Conservation (phyloP, 1,284 basidiomycete genomes). For the Coniophora puteana region DNA sequence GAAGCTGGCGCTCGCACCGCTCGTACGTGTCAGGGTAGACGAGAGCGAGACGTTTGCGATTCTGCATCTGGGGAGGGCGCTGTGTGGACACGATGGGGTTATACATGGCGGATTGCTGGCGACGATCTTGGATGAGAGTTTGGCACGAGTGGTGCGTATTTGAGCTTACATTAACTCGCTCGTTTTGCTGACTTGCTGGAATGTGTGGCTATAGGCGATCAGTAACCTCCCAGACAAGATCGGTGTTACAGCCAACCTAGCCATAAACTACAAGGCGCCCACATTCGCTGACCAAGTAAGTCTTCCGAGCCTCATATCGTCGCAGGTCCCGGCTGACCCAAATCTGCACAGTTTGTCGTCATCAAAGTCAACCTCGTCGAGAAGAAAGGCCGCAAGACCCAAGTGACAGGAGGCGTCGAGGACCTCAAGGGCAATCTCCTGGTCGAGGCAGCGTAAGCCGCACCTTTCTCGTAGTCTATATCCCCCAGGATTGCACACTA, state of each 20-base stretch:
- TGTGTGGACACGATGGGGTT: conserved; percentile 94
- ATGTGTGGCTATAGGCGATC: conserved; percentile 54
- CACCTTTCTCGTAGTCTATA: conserved; percentile 3
- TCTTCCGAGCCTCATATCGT: neutral
- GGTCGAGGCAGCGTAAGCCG: conserved; percentile 72
- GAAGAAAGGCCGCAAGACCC: conserved; percentile 72
- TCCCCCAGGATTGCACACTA: conserved; percentile 1
- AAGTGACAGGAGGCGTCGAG: conserved; percentile 71
- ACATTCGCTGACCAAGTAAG: conserved; percentile 80
- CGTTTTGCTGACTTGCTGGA: neutral
- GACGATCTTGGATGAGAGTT: conserved; percentile 84
- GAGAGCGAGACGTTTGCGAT: conserved; percentile 70
- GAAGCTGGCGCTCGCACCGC: conserved; percentile 73
- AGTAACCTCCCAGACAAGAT: conserved; percentile 83
- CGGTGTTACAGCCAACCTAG: conserved; percentile 87
- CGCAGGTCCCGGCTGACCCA: no score
- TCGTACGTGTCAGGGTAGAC: conserved; percentile 74
- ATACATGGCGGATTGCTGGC: conserved; percentile 92
- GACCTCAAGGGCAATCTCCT: conserved; percentile 76
- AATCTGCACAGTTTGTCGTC: conserved; percentile 64
- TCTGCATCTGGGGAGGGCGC: conserved; percentile 78
- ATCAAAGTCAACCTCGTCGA: conserved; percentile 64
- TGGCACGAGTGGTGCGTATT: conserved; percentile 75
- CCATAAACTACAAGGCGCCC: conserved; percentile 75
- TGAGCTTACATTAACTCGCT: conserved; percentile 30